Evolutionary conservation across 1,284 basidiomycete species (phyloP), one percentile per base, ranked within the genome.

Genomic region (Fomitopsis betulina): DNA sequence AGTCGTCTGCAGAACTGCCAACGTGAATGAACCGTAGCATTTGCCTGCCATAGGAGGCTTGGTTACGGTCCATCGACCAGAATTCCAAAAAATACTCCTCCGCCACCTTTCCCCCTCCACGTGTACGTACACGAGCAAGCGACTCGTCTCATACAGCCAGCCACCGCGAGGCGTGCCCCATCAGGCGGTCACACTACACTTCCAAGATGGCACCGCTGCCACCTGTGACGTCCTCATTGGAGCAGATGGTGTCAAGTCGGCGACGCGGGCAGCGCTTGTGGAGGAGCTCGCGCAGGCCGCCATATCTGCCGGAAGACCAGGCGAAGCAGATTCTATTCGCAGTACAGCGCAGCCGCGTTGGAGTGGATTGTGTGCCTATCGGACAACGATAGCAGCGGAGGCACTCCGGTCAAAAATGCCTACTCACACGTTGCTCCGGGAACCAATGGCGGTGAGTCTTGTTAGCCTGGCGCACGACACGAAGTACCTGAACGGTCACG

Each of bases 191-290:
- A 67, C 61, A 8, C 63, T 83, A n/a, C 59, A 67, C 13, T 83
- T 84, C 61, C 50, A 69, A 5, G 79, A 83, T 57, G 79, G 78
- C 3, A 68, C 74, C 1, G 69, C 68, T 0, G 73, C 76, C 2
- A 66, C 69, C 3, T 80, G 76, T 61, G 79, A 83, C 58, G 47
- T 83, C 12, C 72, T 83, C 17, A 68, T 83, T 25, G 82, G 79
- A 27, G 79, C 80, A 0, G 81, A 84, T 59, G 82, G 82, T 0
- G 63, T 76, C 51, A 70, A 71, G 52, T 75, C 72, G 0, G 63
- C 61, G 4, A 69, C 70, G 3, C 68, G 75, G 17, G 60, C 60
- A 8, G 35, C 40, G 17, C 57, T 73, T 58, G 58, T 72, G 13
- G 53, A 60, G 3, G 65, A 67, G 35, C 59, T 67, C 2, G 71